Base-by-base conservation (phyloP, 177 flowering plant genomes). In the Vitis hybrid region DNA sequence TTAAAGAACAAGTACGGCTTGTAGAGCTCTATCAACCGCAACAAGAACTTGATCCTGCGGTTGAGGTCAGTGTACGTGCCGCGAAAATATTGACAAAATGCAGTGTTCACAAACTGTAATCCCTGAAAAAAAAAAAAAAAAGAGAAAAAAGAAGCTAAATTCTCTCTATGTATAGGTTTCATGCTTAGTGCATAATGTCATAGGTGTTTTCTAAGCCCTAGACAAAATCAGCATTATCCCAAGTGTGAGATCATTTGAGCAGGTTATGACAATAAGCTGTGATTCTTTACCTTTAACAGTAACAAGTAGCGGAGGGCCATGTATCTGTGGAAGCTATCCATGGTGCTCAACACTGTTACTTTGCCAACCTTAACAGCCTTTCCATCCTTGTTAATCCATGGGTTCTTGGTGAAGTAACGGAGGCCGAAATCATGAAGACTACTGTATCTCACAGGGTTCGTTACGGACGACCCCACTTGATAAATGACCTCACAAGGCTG, bases 341-440 rank as follows among this genome's bases (percentile, higher is more conserved):
- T 82, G 67, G 69, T 75, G 52, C 55, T 66, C 64, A 88, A 61
- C 2, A 86, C 71, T 1, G 50, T 72, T 3, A 84, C 71, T 60
- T 78, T 78, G 52, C 80, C 74, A 70, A 90, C 89, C n/a, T 64
- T 85, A 30, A 93, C 73, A 0, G 86, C 87, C 52, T 80, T 82
- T 11, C 96, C 97, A 35, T 89, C 82, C 67, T 86, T 94, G 62
- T 80, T 70, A 8, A 78, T 84, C 87, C 87, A 88, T 27, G 98
- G 98, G 55, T 87, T 84, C 55, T 74, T 73, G 1, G 78, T 67
- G 85, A 94, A 94, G 73, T 89, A 88, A 6, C 68, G 66, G 64
- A 52, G 71, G 0, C 71, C 84, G 65, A 35, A 73, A 11, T 83
- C 86, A 71, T 81, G 87, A 24, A 92, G 48, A 30, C 11, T 6